Conservation (phyloP, 305 asterid species). For the Galium porrigens region DNA sequence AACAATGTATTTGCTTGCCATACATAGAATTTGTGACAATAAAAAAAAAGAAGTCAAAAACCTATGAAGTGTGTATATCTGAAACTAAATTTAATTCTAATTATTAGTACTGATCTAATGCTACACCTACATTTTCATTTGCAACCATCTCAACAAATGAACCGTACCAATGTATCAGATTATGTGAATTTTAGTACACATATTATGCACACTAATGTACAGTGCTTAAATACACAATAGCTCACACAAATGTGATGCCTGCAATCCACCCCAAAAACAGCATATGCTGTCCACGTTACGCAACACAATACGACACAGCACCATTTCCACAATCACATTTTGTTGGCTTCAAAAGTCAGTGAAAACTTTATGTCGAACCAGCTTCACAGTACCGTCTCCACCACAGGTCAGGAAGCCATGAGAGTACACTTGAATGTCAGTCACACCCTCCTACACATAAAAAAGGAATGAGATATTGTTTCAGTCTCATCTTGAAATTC, state of each 20-base stretch:
- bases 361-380: slow-evolving; percentile 33
- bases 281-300: too few species aligned
- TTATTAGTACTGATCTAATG: too few species aligned
- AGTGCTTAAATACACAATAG: not conserved
- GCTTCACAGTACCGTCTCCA: slow-evolving; percentile 78
- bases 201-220: slow-evolving; percentile 1
- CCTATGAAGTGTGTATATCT: too few species aligned
- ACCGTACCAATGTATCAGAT: too few species aligned
- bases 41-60: too few species aligned
- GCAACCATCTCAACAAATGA: too few species aligned
- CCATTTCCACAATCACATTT: not conserved
- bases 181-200: not conserved
- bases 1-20: too few species aligned
- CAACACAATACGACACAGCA: too few species aligned
- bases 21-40: too few species aligned
- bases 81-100: too few species aligned
- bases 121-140: too few species aligned
- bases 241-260: not conserved
- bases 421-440: slow-evolving; percentile 72
- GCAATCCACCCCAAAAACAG: too few species aligned
- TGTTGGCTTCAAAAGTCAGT: slow-evolving; percentile 6
- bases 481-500: slow-evolving; percentile 8
- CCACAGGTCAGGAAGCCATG: slow-evolving; percentile 93
- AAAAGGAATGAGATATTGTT: slow-evolving; percentile 1
- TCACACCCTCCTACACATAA: slow-evolving; percentile 60